Conservation (phyloP, 495 filamentous ascomycete species). For the Pseudevernia furfuracea region DNA sequence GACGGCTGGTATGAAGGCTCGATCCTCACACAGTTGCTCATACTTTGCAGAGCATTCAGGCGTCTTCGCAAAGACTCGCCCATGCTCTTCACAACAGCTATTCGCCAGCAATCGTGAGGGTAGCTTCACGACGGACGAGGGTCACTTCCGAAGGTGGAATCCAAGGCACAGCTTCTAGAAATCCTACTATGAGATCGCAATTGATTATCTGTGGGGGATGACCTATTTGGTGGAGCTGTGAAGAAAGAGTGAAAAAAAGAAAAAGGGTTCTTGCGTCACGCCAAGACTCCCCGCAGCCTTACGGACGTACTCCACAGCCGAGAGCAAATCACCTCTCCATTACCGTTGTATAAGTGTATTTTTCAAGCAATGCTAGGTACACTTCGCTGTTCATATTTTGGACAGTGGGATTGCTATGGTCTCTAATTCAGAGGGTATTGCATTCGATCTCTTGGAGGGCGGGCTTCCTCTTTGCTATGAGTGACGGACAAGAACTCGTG, state of each 20-base stretch:
- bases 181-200: neutral
- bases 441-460: neutral
- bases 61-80: neutral
- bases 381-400: neutral
- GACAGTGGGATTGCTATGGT: neutral
- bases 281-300: neutral
- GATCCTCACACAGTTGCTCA: neutral
- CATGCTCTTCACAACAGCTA: neutral
- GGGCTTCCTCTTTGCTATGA: neutral
- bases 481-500: neutral
- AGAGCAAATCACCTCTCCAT: neutral
- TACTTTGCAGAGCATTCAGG: neutral
- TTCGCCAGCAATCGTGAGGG: neutral
- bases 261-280: neutral
- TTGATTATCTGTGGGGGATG: too few relatives aligned
- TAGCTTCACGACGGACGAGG: neutral
- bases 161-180: neutral
- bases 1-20: too few relatives aligned
- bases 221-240: neutral
- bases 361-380: neutral
- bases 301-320: too few relatives aligned
- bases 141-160: neutral
- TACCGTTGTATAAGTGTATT: too few relatives aligned
- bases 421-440: neutral
- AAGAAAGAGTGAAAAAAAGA: neutral